Conservation (phyloP, 2,329 filamentous ascomycete genomes). For the Plectosphaerella cucumerina region DNA sequence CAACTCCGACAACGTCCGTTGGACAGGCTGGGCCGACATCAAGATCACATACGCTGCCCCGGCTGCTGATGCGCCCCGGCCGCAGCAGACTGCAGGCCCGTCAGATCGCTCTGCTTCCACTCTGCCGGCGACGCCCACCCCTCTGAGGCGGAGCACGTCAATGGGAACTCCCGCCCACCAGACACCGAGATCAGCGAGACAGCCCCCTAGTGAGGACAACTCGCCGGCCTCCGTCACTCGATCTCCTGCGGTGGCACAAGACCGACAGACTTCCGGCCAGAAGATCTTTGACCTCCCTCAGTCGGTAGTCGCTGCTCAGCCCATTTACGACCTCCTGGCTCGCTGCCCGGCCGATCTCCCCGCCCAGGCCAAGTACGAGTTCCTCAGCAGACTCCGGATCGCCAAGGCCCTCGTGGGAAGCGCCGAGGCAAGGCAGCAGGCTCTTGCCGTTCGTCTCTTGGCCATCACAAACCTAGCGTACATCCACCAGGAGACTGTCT, state of each 20-base stretch:
- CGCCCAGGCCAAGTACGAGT: constrained; percentile 71
- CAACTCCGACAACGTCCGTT: constrained; percentile 53
- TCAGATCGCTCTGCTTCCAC: constrained; percentile 28
- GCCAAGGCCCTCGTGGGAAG: constrained; percentile 75
- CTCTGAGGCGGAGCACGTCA: constrained; percentile 65
- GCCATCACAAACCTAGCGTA: constrained; percentile 90
- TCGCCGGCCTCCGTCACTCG: constrained; percentile 46
- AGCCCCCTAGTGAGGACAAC: constrained; percentile 28
- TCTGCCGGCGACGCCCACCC: constrained; percentile 68
- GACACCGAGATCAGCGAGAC: constrained; percentile 33
- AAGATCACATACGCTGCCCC: constrained; percentile 61
- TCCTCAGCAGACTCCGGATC: constrained; percentile 76
- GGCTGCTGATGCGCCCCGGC: neutral
- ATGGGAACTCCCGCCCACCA: constrained; percentile 33
- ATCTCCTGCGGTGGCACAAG: constrained; percentile 32
- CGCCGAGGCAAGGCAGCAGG: constrained; percentile 63
- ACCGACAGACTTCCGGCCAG: constrained; percentile 36
- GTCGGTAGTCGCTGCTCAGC: constrained; percentile 44
- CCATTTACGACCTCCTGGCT: constrained; percentile 53
- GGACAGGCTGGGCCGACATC: constrained; percentile 78
- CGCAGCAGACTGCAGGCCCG: constrained; percentile 1
- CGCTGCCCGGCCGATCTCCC: constrained; percentile 63
- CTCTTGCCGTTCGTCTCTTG: constrained; percentile 76
- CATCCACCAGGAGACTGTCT: constrained; percentile 77
- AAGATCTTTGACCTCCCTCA: constrained; percentile 63